Percentiles rank a stretch among this genome's conserved stretches.
These are phyloP conservation scores for Ceratocystis cubensis DNA, from an alignment of 2,329 filamentous ascomycete species.

Conservation along the genomic window DNA sequence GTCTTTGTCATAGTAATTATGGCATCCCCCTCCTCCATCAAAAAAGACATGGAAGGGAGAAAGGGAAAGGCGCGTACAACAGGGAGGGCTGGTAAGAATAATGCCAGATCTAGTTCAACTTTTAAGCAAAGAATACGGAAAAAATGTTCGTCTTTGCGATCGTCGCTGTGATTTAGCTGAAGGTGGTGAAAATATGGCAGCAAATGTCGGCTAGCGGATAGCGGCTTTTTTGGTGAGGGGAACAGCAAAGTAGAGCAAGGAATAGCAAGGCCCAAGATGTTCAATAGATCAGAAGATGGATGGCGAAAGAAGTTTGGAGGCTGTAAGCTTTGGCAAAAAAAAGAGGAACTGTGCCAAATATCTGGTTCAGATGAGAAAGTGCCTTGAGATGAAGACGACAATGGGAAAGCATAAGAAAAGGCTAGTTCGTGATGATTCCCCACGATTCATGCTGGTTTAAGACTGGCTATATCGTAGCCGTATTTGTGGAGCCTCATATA, in stretches of 20 bases:
- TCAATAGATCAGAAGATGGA: not conserved
- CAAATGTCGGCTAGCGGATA: not conserved
- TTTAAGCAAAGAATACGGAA: too few species aligned
- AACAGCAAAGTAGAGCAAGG: not conserved
- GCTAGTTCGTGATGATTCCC: not conserved
- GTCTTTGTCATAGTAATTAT: too few species aligned
- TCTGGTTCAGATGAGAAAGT: not conserved
- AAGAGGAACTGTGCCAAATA: not conserved
- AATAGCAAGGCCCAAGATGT: not conserved
- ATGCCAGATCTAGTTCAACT: too few species aligned
- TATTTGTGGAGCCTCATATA: not conserved
- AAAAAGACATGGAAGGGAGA: too few species aligned
- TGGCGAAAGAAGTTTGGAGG: too few species aligned
- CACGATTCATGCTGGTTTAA: not conserved
- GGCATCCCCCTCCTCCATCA: too few species aligned
- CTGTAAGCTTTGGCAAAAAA: not conserved
- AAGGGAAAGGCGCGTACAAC: too few species aligned
- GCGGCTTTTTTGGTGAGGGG: not conserved
- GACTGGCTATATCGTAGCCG: not conserved
- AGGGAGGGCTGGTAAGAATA: too few species aligned
- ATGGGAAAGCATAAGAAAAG: not conserved
- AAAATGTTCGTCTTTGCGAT: too few species aligned
- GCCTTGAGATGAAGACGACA: not conserved
- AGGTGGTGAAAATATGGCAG: too few species aligned
- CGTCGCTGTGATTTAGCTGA: too few species aligned